These are phyloP conservation scores for Ustilago xerochloae DNA, from an alignment of 1,284 basidiomycete species.

Conservation along the genomic window DNA sequence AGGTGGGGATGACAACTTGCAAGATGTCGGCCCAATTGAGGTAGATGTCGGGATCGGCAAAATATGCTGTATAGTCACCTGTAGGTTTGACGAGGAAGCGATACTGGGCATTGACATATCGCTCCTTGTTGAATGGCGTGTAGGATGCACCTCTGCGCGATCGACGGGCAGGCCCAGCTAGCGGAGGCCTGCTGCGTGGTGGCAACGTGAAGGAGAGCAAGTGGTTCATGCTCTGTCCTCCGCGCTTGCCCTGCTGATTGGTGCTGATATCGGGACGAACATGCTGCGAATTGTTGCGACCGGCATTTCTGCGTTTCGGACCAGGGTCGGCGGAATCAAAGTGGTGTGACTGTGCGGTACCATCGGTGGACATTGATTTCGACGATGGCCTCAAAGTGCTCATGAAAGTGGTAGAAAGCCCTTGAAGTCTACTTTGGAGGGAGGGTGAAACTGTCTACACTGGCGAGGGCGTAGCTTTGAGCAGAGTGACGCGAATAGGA, in stretches of 20 bases:
- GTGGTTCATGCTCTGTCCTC: constrained; percentile 64
- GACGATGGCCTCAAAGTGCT: constrained; percentile 42
- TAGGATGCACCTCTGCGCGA: constrained; percentile 38
- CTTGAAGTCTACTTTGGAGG: background rate
- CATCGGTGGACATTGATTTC: constrained; percentile 47
- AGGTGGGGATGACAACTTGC: constrained; percentile 89
- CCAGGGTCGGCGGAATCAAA: constrained; percentile 21
- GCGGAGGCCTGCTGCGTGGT: constrained; percentile 58
- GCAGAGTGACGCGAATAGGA: too few relatives aligned
- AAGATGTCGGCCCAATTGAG: constrained; percentile 80
- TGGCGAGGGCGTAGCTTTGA: too few relatives aligned
- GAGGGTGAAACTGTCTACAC: background rate
- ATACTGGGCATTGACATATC: constrained; percentile 67
- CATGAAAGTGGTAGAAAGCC: constrained; percentile 22
- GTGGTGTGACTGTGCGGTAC: constrained; percentile 19
- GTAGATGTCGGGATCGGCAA: constrained; percentile 64
- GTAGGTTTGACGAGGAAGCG: constrained; percentile 67
- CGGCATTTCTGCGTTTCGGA: constrained; percentile 22
- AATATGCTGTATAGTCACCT: constrained; percentile 63
- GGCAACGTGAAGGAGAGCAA: constrained; percentile 66
- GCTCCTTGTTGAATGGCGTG: constrained; percentile 66
- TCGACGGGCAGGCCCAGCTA: constrained; percentile 48
- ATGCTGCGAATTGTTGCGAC: constrained; percentile 28
- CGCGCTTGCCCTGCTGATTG: constrained; percentile 38
- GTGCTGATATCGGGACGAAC: constrained; percentile 15